Evolutionary conservation across 1,139 yeast genomes (phyloP), one percentile per base, ranked within the genome.

Genomic region (Pichia sp.): DNA sequence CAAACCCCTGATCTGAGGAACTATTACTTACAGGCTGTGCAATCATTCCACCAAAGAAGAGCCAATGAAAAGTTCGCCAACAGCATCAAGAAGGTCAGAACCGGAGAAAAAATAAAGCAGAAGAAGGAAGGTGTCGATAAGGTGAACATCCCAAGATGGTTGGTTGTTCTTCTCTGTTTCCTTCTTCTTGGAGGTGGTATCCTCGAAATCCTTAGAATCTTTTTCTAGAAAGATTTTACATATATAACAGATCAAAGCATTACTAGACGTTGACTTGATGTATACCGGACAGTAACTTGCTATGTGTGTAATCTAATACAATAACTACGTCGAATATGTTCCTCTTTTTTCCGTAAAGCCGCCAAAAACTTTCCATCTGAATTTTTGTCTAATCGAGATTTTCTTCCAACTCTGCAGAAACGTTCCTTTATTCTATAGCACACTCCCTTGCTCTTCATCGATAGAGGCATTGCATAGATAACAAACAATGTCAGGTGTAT

Each of bases 51-150:
- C 66, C 97, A 91, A 74, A 85, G 92, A 74, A 76, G 80, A 57
- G 96, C 96, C 29, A 92, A 91, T 71, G 80, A 81, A 65, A 87
- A 83, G 70, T 92, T 84, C 71, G 90, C 87, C 64, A 87, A 85
- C 71, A 79, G 77, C 64, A 83, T 85, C 63, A 87, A 84, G 66
- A 77, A 79, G 58, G 80, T 81, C 70, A 89, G 62, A 58, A 59
- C 60, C n/a, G 62, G 62, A 6, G 60, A 56, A 27, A 53, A 55
- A 46, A 50, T 55, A 29, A 59, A 56, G 48, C 54, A 53, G 1
- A 49, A 52, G 51, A 59, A 58, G 27, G 51, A 51, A 1, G 5
- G 24, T 3, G 46, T 46, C 12, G 45, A 50, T 29, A 48, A 48
- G 5, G 27, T 58, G 12, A 53, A 53, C 16, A 33, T 61, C 14